A percentile compares a stretch with the other conserved stretches of the same genome.
Conservation (phyloP, 108 stramenopile genomes). For the Nitzschia putrida region DNA sequence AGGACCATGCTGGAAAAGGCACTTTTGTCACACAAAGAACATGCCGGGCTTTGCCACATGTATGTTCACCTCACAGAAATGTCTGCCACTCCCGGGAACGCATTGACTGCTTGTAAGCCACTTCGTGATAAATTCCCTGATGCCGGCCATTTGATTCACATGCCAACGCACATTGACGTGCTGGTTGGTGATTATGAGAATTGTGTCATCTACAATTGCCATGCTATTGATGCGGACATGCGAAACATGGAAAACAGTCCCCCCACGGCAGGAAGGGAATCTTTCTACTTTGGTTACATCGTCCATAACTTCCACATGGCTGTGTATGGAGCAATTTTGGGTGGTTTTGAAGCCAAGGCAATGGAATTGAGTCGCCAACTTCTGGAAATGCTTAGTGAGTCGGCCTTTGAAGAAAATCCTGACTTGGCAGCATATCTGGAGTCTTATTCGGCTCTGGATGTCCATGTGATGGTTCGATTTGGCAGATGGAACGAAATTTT, state of each 20-base stretch:
- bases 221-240: slow-evolving; percentile 75
- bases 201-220: slow-evolving; percentile 67
- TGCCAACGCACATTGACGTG: slow-evolving; percentile 88
- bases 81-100: slow-evolving; percentile 68
- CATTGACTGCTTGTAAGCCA: slow-evolving; percentile 59
- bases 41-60: slow-evolving; percentile 85
- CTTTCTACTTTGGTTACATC: slow-evolving; percentile 88
- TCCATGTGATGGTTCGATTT: slow-evolving; percentile 84
- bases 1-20: slow-evolving; percentile 60
- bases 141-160: slow-evolving; percentile 84
- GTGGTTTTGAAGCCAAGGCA: slow-evolving; percentile 75
- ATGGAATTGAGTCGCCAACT: slow-evolving; percentile 66
- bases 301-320: slow-evolving; percentile 86
- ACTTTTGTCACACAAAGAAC: slow-evolving; percentile 58
- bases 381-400: slow-evolving; percentile 58
- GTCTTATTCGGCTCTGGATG: slow-evolving; percentile 76
- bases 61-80: slow-evolving; percentile 88
- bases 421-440: slow-evolving; percentile 79
- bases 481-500: slow-evolving; percentile 83
- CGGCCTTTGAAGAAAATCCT: slow-evolving; percentile 66
- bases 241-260: slow-evolving; percentile 61
- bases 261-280: slow-evolving; percentile 67
- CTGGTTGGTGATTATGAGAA: slow-evolving; percentile 84
- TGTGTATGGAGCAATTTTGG: slow-evolving; percentile 78
- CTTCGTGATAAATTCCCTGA: slow-evolving; percentile 70